Conservation (phyloP, 371 early-diverging fungal genomes). For the Syncephalastrum sp. region DNA sequence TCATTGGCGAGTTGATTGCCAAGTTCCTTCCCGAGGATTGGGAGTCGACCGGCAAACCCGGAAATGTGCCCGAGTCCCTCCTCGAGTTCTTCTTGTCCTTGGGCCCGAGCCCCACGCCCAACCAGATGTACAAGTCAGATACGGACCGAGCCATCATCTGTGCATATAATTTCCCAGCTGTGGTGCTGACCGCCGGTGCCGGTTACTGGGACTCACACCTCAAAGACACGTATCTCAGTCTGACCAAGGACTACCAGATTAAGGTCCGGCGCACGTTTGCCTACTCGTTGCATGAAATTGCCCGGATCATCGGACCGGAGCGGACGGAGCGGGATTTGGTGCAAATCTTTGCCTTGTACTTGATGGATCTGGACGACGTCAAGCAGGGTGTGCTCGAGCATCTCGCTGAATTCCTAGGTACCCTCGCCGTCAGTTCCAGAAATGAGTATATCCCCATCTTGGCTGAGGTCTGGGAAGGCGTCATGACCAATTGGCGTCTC, state of each 20-base stretch:
- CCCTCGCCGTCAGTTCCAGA: constrained; percentile 49
- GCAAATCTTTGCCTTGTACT: constrained; percentile 57
- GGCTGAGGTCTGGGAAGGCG: constrained; percentile 56
- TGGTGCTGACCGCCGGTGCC: constrained; percentile 57
- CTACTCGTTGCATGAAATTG: constrained; percentile 61
- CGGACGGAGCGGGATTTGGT: constrained; percentile 59
- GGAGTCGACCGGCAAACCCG: constrained; percentile 43
- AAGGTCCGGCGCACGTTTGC: constrained; percentile 61
- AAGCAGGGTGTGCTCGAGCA: constrained; percentile 62
- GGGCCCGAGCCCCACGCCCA: constrained; percentile 29
- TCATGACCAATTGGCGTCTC: constrained; percentile 58
- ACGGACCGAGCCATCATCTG: constrained; percentile 59
- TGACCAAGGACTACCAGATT: constrained; percentile 58
- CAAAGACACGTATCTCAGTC: constrained; percentile 47
- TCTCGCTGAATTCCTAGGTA: constrained; percentile 55
- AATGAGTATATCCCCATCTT: constrained; percentile 56
- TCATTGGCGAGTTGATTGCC: constrained; percentile 58
- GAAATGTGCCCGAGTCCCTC: constrained; percentile 39
- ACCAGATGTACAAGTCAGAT: constrained; percentile 45
- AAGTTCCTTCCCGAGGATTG: constrained; percentile 52
- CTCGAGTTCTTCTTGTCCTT: constrained; percentile 45
- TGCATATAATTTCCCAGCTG: constrained; percentile 65
- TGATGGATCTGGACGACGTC: constrained; percentile 61
- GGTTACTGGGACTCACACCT: constrained; percentile 55
- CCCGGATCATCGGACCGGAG: constrained; percentile 58